phyloP scores from a whole-genome alignment of 2,329 filamentous ascomycete genomes.

The Didymella glomerata region DNA sequence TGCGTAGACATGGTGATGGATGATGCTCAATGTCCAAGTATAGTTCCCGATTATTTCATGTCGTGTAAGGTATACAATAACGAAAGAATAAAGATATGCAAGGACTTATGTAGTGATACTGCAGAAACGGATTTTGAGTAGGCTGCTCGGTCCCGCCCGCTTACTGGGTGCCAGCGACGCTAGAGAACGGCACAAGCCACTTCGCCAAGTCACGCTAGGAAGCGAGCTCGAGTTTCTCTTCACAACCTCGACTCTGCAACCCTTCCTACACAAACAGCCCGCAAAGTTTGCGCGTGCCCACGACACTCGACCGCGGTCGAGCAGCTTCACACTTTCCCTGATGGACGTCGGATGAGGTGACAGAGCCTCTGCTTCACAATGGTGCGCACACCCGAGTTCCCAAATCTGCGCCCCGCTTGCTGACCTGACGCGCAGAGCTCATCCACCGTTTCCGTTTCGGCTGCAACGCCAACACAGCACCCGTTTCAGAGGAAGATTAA shows the following conservation, averaged over 20 bases:
- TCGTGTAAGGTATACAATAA: conserved; percentile 13
- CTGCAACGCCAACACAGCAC: conserved; percentile 73
- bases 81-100: conserved; percentile 25
- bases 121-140: conserved; percentile 27
- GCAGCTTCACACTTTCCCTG: conserved; percentile 38
- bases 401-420: conserved; percentile 19
- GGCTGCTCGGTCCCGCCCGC: conserved; percentile 27
- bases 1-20: conserved; percentile 33
- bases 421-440: conserved; percentile 59
- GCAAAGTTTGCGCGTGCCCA: conserved; percentile 43
- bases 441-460: conserved; percentile 76
- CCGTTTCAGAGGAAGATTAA: conserved; percentile 83
- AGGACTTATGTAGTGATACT: conserved; percentile 26
- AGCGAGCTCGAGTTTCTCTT: conserved; percentile 39
- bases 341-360: conserved; percentile 50
- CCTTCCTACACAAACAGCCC: conserved; percentile 34
- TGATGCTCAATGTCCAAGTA: not conserved
- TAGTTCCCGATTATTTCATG: conserved; percentile 17
- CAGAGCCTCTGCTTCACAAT: conserved; percentile 46
- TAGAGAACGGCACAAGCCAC: conserved; percentile 19
- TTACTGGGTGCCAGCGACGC: conserved; percentile 17
- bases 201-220: conserved; percentile 35
- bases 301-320: conserved; percentile 46
- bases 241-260: conserved; percentile 32
- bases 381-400: conserved; percentile 35